These are phyloP conservation scores for Fusarium foetens DNA, from an alignment of 2,329 filamentous ascomycete genomes.

Conservation along the genomic window DNA sequence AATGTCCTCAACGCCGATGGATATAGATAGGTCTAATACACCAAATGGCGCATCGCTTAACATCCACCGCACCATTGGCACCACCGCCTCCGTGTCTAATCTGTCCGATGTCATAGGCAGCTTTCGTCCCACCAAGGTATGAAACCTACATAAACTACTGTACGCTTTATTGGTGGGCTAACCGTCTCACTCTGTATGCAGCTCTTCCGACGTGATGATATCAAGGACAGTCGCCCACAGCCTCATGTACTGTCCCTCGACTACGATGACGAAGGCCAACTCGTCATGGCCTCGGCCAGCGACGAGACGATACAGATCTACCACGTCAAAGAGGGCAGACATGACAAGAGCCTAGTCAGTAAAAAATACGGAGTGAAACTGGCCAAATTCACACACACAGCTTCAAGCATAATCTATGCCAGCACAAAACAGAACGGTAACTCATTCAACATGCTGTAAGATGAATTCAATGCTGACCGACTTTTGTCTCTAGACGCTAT, in stretches of 20 bases:
- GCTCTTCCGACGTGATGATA: constrained; percentile 69
- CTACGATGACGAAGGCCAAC: constrained; percentile 95
- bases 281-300: constrained; percentile 88
- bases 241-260: constrained; percentile 88
- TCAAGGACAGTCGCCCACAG: constrained; percentile 62
- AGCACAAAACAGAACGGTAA: constrained; percentile 92
- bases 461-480: constrained; percentile 2
- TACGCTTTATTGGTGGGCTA: not conserved
- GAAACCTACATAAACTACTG: not conserved
- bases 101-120: constrained; percentile 80
- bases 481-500: constrained; percentile 71
- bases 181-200: constrained; percentile 8
- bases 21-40: constrained; percentile 59
- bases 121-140: constrained; percentile 84
- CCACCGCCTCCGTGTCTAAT: constrained; percentile 65
- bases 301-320: constrained; percentile 97
- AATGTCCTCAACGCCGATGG: constrained; percentile 68
- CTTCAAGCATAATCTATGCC: constrained; percentile 91
- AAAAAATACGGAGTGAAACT: constrained; percentile 98
- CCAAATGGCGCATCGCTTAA: constrained; percentile 59
- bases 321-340: constrained; percentile 89
- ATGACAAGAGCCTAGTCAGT: constrained; percentile 88
- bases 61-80: constrained; percentile 60
- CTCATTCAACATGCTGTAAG: constrained; percentile 24
- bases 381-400: constrained; percentile 92